phyloP scores from a whole-genome alignment of 1,139 yeast genomes.

The Lodderomyces oxycetoniae region DNA sequence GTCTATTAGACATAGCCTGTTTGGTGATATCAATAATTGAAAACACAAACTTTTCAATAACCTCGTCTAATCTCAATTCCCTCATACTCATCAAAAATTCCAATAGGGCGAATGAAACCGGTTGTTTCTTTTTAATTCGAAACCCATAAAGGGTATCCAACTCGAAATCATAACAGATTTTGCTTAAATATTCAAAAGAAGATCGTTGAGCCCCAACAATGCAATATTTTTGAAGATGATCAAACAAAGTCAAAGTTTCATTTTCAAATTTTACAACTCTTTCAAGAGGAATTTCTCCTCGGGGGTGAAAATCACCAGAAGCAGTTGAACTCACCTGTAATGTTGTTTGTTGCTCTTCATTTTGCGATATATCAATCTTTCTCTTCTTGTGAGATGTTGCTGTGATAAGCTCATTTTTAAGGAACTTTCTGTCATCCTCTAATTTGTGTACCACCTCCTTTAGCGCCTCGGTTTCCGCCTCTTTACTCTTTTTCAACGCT shows the following conservation, averaged over 20 bases:
- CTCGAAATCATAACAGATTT: constrained; percentile 37
- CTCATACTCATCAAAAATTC: constrained; percentile 40
- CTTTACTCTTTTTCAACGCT: constrained; percentile 28
- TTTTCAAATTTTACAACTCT: constrained; percentile 25
- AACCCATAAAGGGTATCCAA: constrained; percentile 29
- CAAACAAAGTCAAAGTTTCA: constrained; percentile 34
- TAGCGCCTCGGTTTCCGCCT: constrained; percentile 39
- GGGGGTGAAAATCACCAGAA: too few species aligned
- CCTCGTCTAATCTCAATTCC: constrained; percentile 39
- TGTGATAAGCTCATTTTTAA: constrained; percentile 39
- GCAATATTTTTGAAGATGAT: constrained; percentile 34
- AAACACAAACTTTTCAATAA: constrained; percentile 37
- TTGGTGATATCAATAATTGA: constrained; percentile 34
- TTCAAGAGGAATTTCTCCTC: too few species aligned
- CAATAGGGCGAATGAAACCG: constrained; percentile 29
- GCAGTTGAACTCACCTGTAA: too few species aligned
- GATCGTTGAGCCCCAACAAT: constrained; percentile 49
- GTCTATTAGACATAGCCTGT: constrained; percentile 20
- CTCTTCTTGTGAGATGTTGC: constrained; percentile 13
- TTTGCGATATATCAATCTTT: constrained; percentile 2
- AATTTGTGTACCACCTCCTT: constrained; percentile 47
- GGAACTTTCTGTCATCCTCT: constrained; percentile 69
- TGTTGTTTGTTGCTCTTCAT: neutral
- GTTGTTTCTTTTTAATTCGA: constrained; percentile 24
- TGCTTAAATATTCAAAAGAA: constrained; percentile 46